Conservation (phyloP, 2,329 filamentous ascomycete genomes). For the Penicillium concentricum region DNA sequence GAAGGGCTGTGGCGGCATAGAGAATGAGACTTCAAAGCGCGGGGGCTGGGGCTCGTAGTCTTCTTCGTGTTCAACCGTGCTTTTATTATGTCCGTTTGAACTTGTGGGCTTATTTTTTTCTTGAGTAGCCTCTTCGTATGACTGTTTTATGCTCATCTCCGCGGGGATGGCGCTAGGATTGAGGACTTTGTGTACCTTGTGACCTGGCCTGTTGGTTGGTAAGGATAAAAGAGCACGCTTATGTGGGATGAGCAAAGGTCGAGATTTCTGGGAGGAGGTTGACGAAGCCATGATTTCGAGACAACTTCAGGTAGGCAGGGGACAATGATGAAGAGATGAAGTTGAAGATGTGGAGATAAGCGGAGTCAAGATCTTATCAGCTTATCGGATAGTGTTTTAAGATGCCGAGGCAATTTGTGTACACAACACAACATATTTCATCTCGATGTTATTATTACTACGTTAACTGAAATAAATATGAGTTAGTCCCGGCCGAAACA, state of each 20-base stretch:
- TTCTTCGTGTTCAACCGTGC: not conserved
- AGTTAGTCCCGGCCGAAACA: not conserved
- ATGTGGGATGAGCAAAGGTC: constrained; percentile 27
- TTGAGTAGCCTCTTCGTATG: not conserved
- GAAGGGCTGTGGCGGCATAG: constrained; percentile 38
- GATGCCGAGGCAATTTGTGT: not conserved
- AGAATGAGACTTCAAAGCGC: constrained; percentile 35
- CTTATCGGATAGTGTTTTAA: not conserved
- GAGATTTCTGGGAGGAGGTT: constrained; percentile 11
- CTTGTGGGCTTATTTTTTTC: not conserved
- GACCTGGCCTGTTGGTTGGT: not conserved
- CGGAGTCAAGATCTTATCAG: not conserved
- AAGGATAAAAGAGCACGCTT: constrained; percentile 27
- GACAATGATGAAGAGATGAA: not conserved
- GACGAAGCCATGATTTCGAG: constrained; percentile 4
- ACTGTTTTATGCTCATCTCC: constrained; percentile 15
- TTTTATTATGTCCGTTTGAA: not conserved
- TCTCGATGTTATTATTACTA: not conserved
- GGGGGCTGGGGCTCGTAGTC: not conserved
- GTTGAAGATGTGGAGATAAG: not conserved
- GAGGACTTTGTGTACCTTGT: constrained; percentile 12
- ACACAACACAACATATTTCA: too few relatives aligned
- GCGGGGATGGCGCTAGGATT: constrained; percentile 27
- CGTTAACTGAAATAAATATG: not conserved
- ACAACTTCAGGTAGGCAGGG: not conserved